phyloP scores from a whole-genome alignment of 2,329 filamentous ascomycete species.

The Scedosporium minutisporum region DNA sequence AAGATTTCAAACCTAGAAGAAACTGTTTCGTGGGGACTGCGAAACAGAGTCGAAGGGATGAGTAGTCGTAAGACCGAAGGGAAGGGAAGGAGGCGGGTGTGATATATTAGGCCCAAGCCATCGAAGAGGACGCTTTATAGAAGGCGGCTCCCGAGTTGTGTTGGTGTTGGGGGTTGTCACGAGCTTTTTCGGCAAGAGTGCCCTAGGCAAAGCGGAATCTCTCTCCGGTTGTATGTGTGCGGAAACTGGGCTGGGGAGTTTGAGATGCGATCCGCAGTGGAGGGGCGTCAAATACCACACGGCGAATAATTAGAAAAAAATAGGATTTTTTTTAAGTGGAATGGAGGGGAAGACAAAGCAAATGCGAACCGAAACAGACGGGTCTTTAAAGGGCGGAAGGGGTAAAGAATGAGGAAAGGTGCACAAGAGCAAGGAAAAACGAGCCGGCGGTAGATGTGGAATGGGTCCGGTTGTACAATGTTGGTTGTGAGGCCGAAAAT shows the following conservation, averaged over 20 bases:
- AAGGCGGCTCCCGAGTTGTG: background rate
- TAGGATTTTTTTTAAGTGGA: background rate
- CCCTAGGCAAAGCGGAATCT: no score
- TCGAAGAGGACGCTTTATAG: background rate
- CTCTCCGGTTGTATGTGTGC: no score
- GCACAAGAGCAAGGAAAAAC: background rate
- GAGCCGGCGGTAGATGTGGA: background rate
- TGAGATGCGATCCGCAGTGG: no score
- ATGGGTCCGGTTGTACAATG: background rate
- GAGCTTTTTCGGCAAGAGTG: no score
- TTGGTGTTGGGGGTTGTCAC: background rate
- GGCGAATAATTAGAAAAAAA: background rate
- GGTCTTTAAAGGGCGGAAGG: background rate
- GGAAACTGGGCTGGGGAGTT: no score
- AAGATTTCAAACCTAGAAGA: background rate
- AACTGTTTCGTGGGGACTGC: background rate
- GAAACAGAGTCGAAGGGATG: background rate
- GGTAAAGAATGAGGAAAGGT: background rate
- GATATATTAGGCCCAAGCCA: background rate
- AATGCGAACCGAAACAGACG: background rate
- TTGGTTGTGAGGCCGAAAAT: background rate
- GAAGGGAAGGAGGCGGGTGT: background rate
- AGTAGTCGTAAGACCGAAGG: background rate
- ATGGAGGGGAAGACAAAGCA: background rate
- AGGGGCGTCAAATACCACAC: background rate